phyloP scores from a whole-genome alignment of 2,329 filamentous ascomycete species.

The Alternaria solani region DNA sequence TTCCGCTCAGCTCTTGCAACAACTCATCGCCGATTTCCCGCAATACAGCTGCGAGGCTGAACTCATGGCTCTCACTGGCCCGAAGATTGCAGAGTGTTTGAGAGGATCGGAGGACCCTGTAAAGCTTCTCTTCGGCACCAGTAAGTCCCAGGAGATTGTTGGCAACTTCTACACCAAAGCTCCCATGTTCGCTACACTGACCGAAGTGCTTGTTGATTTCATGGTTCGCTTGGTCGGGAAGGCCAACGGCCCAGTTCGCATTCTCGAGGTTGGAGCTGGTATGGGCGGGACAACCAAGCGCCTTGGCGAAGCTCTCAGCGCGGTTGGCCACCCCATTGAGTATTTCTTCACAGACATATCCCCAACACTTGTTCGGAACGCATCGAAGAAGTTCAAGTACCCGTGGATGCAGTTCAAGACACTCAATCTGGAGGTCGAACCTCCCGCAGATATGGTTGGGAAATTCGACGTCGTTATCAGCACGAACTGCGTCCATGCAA shows the following conservation, averaged over 20 bases:
- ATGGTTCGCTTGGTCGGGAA: conserved; percentile 12
- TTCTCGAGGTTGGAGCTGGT: conserved; percentile 52
- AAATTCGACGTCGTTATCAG: conserved; percentile 22
- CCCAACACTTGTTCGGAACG: conserved; percentile 47
- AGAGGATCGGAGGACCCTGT: conserved; percentile 20
- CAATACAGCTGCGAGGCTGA: conserved; percentile 19
- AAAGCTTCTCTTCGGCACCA: conserved; percentile 24
- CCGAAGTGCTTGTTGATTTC: conserved; percentile 22
- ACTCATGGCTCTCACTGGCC: conserved; percentile 19
- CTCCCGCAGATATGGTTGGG: conserved; percentile 2
- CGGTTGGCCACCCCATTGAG: conserved; percentile 28
- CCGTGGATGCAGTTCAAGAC: conserved; percentile 43
- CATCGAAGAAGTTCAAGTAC: conserved; percentile 39
- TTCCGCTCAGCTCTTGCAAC: neutral
- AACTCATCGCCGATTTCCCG: conserved; percentile 15
- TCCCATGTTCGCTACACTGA: conserved; percentile 28
- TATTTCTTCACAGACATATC: conserved; percentile 55
- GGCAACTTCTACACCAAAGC: conserved; percentile 26
- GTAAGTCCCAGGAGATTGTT: conserved; percentile 16
- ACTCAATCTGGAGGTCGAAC: conserved; percentile 37
- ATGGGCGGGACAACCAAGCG: conserved; percentile 50
- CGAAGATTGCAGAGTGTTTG: conserved; percentile 23
- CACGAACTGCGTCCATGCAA: conserved; percentile 37
- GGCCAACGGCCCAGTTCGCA: conserved; percentile 23
- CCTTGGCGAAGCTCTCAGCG: conserved; percentile 13